Evolutionary conservation across 805 yeast species (phyloP), one percentile per base, ranked within the genome.

Genomic region (Candida tammaniensis): DNA sequence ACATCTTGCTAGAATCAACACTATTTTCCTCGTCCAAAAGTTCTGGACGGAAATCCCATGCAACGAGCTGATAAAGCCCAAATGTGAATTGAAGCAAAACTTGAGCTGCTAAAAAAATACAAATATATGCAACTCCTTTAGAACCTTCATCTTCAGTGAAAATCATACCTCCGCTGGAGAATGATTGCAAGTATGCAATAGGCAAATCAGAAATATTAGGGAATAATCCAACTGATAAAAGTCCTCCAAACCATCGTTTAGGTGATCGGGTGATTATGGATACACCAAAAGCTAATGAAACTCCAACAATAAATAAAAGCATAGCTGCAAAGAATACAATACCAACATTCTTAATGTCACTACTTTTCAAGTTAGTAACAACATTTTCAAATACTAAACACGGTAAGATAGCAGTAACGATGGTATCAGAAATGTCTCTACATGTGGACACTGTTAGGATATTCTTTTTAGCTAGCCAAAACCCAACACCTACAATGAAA

Each of bases 201-300:
- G 96, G 95, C 36, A 86, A 66, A 59, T 86, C 95, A 11, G 88
- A 76, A 27, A 82, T 78, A 51, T 86, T 86, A 27, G 88, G 89
- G 50, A 86, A 76, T 19, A 83, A 64, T 0, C 91, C 87, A 7
- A 84, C 86, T 18, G 81, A 71, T 5, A 82, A 42, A 13, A 82
- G 52, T 0, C 95, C 95, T 34, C 95, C 93, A 17, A 72, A 61
- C 91, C 94, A 86, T 24, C 72, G 59, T 39, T 70, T 72, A 3
- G 95, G 95, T 4, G 77, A 74, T 4, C 78, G 78, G 3, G 86
- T 70, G 1, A 69, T 46, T 16, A 69, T 44, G 18, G 72, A 19
- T 10, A 75, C 72, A 2, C 53, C 27, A 7, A 55, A 49, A 0
- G 84, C 78, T 26, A 74, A 64, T 5, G 54, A 45, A 0, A 70